Evolutionary conservation across 2,329 filamentous ascomycete genomes (phyloP).

Genomic region (Davidsoniella eucalypti): DNA sequence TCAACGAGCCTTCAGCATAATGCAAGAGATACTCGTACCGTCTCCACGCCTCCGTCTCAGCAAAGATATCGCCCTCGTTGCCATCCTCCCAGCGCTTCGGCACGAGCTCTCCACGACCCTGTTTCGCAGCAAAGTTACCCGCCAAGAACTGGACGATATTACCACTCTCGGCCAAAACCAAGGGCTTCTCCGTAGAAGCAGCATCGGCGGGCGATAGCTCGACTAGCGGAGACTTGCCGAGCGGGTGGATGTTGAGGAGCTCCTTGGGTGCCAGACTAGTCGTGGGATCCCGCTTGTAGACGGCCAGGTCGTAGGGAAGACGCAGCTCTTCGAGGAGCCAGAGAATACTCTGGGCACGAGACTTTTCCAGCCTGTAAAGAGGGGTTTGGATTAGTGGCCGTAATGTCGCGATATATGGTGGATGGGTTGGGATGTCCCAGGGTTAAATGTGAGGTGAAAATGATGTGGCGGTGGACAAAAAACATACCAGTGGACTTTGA

Average conservation of each 20-base stretch:
- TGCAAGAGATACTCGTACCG: slow-evolving; percentile 57
- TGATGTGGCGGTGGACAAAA: slow-evolving; percentile 3
- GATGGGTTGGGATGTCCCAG: background rate
- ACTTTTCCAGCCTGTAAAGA: slow-evolving; percentile 55
- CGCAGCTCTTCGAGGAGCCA: slow-evolving; percentile 77
- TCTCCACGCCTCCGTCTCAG: slow-evolving; percentile 44
- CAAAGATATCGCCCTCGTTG: slow-evolving; percentile 38
- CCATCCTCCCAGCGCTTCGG: slow-evolving; percentile 40
- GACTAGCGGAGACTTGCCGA: slow-evolving; percentile 76
- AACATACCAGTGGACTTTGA: slow-evolving; percentile 26
- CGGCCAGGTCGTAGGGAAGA: slow-evolving; percentile 61
- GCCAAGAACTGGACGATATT: slow-evolving; percentile 69
- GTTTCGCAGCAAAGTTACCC: slow-evolving; percentile 35
- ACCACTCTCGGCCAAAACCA: slow-evolving; percentile 66
- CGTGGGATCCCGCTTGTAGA: slow-evolving; percentile 50
- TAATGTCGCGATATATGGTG: background rate
- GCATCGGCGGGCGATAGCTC: slow-evolving; percentile 32
- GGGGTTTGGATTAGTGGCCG: slow-evolving; percentile 1
- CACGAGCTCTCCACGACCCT: slow-evolving; percentile 24
- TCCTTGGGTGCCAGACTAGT: slow-evolving; percentile 57
- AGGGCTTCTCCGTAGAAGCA: slow-evolving; percentile 21
- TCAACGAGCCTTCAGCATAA: slow-evolving; percentile 71
- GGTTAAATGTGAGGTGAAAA: background rate
- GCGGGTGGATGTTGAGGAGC: slow-evolving; percentile 61
- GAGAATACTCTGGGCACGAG: slow-evolving; percentile 65